phyloP scores from a whole-genome alignment of 2,329 filamentous ascomycete genomes.

The Alternaria sp. region DNA sequence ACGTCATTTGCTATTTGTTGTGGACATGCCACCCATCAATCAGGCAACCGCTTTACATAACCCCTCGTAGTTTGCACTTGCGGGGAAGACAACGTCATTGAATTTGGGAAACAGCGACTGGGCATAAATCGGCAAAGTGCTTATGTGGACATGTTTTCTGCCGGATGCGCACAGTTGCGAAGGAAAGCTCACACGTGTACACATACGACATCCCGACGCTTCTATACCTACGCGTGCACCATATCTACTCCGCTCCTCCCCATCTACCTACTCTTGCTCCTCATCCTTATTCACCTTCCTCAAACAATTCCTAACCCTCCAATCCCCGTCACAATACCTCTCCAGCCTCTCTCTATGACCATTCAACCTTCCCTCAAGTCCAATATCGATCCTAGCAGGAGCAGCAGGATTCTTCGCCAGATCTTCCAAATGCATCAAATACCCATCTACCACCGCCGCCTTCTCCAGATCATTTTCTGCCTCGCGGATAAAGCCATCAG shows the following conservation, averaged over 20 bases:
- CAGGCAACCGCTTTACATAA: neutral
- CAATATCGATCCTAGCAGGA: neutral
- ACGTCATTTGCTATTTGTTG: neutral
- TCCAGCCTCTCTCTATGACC: neutral
- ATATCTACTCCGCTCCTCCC: rapidly evolving
- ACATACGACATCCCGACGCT: neutral
- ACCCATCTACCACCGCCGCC: neutral
- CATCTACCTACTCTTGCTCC: neutral
- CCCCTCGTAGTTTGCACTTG: neutral
- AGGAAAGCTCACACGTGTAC: too few species aligned
- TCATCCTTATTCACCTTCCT: neutral
- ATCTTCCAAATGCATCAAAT: neutral
- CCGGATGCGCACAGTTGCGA: too few species aligned
- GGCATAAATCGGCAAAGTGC: too few species aligned
- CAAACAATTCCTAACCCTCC: neutral
- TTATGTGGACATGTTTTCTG: too few species aligned
- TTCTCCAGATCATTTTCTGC: neutral
- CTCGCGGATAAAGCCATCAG: neutral
- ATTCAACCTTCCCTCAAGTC: neutral
- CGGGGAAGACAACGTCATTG: neutral
- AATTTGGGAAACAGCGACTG: neutral
- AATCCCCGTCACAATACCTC: neutral
- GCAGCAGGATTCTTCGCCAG: neutral
- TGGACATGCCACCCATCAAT: neutral
- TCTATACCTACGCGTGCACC: neutral